These are phyloP conservation scores for Acrodontium crateriforme DNA, from an alignment of 2,329 filamentous ascomycete species.

Conservation along the genomic window DNA sequence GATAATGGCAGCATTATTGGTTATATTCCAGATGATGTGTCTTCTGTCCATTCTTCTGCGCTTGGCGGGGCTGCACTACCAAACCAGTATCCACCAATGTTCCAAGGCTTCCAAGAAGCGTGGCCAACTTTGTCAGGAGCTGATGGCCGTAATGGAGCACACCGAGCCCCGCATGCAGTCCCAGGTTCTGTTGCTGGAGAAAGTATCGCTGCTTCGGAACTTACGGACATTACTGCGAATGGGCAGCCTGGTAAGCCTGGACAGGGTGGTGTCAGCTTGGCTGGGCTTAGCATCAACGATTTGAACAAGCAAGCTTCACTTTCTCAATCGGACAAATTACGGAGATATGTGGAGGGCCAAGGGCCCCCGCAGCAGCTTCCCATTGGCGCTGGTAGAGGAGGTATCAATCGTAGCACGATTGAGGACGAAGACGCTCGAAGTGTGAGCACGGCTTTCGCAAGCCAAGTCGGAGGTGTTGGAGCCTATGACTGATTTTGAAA, in stretches of 20 bases:
- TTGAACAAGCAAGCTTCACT: conserved; percentile 57
- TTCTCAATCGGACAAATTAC: conserved; percentile 79
- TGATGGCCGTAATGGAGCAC: conserved; percentile 45
- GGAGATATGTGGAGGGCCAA: conserved; percentile 70
- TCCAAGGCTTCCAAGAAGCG: conserved; percentile 77
- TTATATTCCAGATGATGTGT: conserved; percentile 94
- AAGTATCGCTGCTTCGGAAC: conserved; percentile 81
- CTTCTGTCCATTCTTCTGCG: conserved; percentile 86
- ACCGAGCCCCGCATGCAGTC: conserved; percentile 11
- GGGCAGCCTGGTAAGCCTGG: conserved; percentile 30
- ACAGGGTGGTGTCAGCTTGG: conserved; percentile 78
- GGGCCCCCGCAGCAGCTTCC: conserved; percentile 38
- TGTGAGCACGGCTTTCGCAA: conserved; percentile 91
- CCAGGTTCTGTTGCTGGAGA: conserved; percentile 67
- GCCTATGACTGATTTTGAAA: conserved; percentile 18
- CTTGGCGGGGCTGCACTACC: conserved; percentile 57
- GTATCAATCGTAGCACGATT: conserved; percentile 29
- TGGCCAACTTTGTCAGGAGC: conserved; percentile 72
- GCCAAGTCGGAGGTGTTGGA: conserved; percentile 57
- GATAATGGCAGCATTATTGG: conserved; percentile 84
- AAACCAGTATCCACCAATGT: conserved; percentile 84
- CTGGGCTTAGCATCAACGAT: conserved; percentile 63
- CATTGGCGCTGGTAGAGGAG: conserved; percentile 4
- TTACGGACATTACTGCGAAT: conserved; percentile 68
- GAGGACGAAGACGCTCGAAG: conserved; percentile 88